Evolutionary conservation across 768 basidiomycete species (phyloP).

Genomic region (Kwoniella europaea): DNA sequence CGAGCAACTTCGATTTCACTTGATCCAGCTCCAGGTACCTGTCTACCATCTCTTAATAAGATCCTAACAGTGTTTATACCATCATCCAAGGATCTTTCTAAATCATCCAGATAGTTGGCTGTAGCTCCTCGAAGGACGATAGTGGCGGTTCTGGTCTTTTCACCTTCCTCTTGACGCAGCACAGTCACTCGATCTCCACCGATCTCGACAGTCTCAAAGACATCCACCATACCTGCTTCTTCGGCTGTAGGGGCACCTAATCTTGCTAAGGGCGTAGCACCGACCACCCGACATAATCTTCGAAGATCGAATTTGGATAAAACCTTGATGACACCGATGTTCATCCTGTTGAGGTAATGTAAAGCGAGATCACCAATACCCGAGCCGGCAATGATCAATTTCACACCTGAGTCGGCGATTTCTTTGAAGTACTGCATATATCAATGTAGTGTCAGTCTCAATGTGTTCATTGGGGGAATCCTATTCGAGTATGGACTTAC

Average conservation of each 20-base stretch:
- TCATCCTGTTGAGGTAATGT: constrained; percentile 92
- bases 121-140: constrained; percentile 96
- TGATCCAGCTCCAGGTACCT: constrained; percentile 93
- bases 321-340: constrained; percentile 94
- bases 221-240: constrained; percentile 90
- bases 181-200: constrained; percentile 98
- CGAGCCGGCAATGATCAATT: constrained; percentile 90
- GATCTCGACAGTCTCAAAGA: constrained; percentile 94
- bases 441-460: too few species aligned
- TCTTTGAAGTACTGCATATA: constrained; percentile 83
- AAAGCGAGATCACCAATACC: constrained; percentile 92
- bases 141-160: constrained; percentile 86
- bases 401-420: constrained; percentile 93
- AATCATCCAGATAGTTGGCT: constrained; percentile 88
- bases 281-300: constrained; percentile 89
- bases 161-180: constrained; percentile 81
- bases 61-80: constrained; percentile 95
- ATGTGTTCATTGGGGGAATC: too few species aligned
- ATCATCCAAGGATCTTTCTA: constrained; percentile 94
- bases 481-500: constrained; percentile 41
- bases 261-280: constrained; percentile 93
- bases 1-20: constrained; percentile 89
- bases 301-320: constrained; percentile 97
- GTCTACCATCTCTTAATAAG: constrained; percentile 81
- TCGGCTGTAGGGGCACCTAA: constrained; percentile 95